phyloP scores from a whole-genome alignment of 306 rosid species.

The barrel medic (Medicago truncatula) region DNA sequence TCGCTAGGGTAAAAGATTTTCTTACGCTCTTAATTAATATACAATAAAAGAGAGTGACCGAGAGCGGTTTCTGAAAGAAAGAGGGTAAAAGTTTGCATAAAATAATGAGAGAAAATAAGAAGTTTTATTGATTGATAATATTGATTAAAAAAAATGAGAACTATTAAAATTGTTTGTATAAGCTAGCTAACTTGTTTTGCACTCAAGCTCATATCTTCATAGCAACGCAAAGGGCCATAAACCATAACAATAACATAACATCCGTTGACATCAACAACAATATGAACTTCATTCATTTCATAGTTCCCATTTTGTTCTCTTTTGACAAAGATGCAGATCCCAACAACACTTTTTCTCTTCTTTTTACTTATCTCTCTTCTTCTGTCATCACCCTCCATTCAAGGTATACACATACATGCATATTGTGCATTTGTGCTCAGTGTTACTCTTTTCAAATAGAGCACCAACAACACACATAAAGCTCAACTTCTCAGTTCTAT shows the following conservation, averaged over 20 bases:
- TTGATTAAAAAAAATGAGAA: too few species aligned
- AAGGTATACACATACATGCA: constrained; percentile 19
- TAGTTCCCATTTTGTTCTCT: not conserved
- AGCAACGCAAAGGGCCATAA: constrained; percentile 39
- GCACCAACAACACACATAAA: too few species aligned
- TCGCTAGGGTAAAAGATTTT: too few species aligned
- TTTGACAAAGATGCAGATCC: constrained; percentile 28
- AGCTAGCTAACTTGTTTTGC: constrained; percentile 27
- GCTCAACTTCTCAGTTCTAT: too few species aligned
- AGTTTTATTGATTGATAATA: too few species aligned
- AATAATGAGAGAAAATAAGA: too few species aligned
- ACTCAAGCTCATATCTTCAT: constrained; percentile 27
- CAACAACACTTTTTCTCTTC: constrained; percentile 1
- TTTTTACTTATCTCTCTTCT: constrained; percentile 24
- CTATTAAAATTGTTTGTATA: not conserved
- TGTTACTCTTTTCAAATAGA: not conserved
- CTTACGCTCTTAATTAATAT: too few species aligned
- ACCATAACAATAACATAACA: not conserved
- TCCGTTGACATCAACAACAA: not conserved
- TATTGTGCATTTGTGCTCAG: not conserved
- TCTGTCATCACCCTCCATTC: constrained; percentile 14
- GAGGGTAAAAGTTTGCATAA: too few species aligned
- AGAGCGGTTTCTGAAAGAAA: too few species aligned
- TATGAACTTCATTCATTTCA: constrained; percentile 20
- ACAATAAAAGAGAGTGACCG: too few species aligned